Base-by-base conservation (phyloP, 495 filamentous ascomycete genomes). In the Jackrogersella multiformis region DNA sequence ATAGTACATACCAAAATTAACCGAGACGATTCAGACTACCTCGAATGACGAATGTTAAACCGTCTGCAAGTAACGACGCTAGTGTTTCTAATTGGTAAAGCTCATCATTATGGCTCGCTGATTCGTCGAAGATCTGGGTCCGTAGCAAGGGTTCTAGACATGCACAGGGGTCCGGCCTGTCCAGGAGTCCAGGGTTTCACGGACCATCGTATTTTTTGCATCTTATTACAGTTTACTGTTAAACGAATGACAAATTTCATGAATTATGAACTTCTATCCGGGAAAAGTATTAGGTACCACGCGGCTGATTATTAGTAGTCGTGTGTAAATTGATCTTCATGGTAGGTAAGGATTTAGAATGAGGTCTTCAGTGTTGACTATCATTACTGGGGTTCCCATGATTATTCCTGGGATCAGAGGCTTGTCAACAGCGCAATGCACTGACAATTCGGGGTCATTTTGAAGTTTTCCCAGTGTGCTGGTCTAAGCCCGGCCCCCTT, bases 61-160 rank as follows among this genome's bases (percentile, higher is more conserved):
- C 53, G 61, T 61, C 67, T 70, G 67, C 67, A 61, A 65, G 67
- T 58, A 64, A 70, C 56, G 32, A 52, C 67, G 38, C 67, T 66
- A 70, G 67, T 70, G 67, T 70, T 70, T 70, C 67, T 41, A 54
- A 70, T 62, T 70, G 67, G 67, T 70, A 57, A 70, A 64, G 67
- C 39, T 41, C 45, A 46, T 34, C 55, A 23, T 1, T 35, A 0
- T 23, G 5, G n/a, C 6, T 38, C 44, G n/a, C 16, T 70, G 67
- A 70, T 70, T 70, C 36, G 67, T 45, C 48, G 13, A 38, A 57
- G 16, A 42, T 57, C 20, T 45, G 61, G 56, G 42, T 45, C 28
- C 16, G 36, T 15, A 2, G 26, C 61, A 59, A 36, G 63, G 63
- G 49, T 48, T 30, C 42, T 60, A 41, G 28, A 52, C 61, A 52